Conservation (phyloP, 2,329 filamentous ascomycete species). For the Harringtonia aguacate region DNA sequence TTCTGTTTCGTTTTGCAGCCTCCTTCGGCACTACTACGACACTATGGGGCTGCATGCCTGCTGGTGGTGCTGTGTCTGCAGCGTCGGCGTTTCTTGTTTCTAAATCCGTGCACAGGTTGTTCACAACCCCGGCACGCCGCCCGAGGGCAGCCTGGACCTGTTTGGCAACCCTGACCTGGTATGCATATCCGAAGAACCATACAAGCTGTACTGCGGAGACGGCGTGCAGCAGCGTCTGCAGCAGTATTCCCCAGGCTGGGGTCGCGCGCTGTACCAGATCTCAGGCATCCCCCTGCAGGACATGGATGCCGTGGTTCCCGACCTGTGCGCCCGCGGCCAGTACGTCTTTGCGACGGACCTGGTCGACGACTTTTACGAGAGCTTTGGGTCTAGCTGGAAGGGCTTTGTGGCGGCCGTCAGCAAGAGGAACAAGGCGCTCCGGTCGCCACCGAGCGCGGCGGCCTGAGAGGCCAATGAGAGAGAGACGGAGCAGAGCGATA, state of each 20-base stretch:
- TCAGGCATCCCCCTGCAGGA: neutral
- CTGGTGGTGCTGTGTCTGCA: too few relatives aligned
- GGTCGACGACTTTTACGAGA: conserved; percentile 10
- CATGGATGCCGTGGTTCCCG: neutral
- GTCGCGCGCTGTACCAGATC: neutral
- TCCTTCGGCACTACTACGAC: too few relatives aligned
- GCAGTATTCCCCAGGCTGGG: neutral
- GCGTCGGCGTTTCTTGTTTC: too few relatives aligned
- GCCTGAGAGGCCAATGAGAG: too few relatives aligned
- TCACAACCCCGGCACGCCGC: conserved; percentile 10
- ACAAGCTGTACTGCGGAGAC: neutral
- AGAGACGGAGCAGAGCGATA: too few relatives aligned
- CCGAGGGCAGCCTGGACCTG: conserved; percentile 3
- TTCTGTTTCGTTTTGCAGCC: too few relatives aligned
- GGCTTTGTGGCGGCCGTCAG: conserved; percentile 5
- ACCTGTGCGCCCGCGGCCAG: conserved; percentile 3
- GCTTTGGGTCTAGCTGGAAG: conserved; percentile 7
- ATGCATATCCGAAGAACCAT: conserved; percentile 8
- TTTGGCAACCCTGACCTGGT: conserved; percentile 10
- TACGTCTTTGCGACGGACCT: conserved; percentile 10
- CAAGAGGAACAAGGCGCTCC: neutral
- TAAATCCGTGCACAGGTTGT: conserved; percentile 5
- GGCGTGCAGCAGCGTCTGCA: conserved; percentile 4
- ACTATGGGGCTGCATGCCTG: too few relatives aligned
- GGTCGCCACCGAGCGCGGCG: too few relatives aligned